Conservation (phyloP, 2,329 filamentous ascomycete species). For the Talaromyces marneffei region DNA sequence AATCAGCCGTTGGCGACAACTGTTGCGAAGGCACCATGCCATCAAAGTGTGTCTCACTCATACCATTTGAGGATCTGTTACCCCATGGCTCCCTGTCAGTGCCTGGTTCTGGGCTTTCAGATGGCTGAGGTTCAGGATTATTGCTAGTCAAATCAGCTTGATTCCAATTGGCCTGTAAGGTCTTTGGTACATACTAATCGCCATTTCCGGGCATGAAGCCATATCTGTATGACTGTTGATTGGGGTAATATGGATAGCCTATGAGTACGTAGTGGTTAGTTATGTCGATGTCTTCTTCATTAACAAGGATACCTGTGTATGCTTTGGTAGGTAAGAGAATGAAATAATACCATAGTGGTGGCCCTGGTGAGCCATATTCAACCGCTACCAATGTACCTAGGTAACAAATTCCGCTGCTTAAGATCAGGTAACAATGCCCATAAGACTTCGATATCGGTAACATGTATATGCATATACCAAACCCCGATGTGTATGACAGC, state of each 20-base stretch:
- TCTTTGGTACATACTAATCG: neutral
- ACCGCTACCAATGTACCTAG: neutral
- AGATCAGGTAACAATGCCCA: neutral
- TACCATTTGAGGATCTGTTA: neutral
- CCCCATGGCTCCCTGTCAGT: neutral
- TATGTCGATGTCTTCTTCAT: neutral
- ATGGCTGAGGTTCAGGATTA: neutral
- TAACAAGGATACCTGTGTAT: neutral
- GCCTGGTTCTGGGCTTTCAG: neutral
- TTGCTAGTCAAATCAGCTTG: neutral
- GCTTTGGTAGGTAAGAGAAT: neutral
- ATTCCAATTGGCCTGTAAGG: neutral
- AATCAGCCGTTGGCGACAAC: neutral
- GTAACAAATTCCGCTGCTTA: neutral
- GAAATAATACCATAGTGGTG: neutral
- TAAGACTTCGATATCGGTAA: neutral
- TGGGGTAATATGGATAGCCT: neutral
- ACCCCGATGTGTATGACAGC: neutral
- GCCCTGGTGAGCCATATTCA: neutral
- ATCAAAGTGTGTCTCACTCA: neutral
- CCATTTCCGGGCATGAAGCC: neutral
- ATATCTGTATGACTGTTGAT: neutral
- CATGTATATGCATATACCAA: neutral
- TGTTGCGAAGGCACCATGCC: neutral
- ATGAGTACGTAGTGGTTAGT: neutral